These are phyloP conservation scores for Metschnikowia bowlesiae DNA, from an alignment of 805 yeast species.

Conservation along the genomic window DNA sequence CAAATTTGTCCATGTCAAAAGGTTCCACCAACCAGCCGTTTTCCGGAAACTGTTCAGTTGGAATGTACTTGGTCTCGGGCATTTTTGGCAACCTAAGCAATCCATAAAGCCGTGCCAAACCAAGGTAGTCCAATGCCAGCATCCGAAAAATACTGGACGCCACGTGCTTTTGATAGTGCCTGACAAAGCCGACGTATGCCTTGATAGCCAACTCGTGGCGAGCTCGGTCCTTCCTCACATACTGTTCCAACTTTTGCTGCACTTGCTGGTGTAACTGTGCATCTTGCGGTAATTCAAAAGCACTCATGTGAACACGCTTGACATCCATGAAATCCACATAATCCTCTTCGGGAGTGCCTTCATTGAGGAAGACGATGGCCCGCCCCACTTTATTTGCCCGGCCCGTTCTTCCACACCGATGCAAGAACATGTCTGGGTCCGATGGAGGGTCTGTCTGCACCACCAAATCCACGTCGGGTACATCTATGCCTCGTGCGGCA, in stretches of 20 bases:
- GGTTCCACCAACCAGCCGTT: slow-evolving; percentile 69
- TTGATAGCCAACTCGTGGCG: slow-evolving; percentile 77
- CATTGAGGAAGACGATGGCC: slow-evolving; percentile 68
- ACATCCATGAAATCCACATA: slow-evolving; percentile 78
- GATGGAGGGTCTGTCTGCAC: slow-evolving; percentile 94
- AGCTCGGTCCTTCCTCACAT: slow-evolving; percentile 69
- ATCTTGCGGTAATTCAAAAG: slow-evolving; percentile 26
- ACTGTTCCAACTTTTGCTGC: slow-evolving; percentile 33
- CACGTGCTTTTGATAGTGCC: slow-evolving; percentile 81
- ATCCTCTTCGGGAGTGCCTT: slow-evolving; percentile 73
- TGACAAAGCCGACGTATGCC: slow-evolving; percentile 77
- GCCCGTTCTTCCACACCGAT: slow-evolving; percentile 94
- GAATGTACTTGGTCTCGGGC: slow-evolving; percentile 74
- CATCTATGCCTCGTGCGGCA: slow-evolving; percentile 96
- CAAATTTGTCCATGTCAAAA: slow-evolving; percentile 64
- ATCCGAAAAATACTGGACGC: slow-evolving; percentile 85
- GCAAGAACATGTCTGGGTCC: slow-evolving; percentile 86
- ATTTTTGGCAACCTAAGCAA: slow-evolving; percentile 80
- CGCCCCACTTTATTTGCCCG: slow-evolving; percentile 82
- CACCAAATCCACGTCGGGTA: slow-evolving; percentile 91
- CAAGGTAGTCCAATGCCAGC: slow-evolving; percentile 63
- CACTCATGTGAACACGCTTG: slow-evolving; percentile 49
- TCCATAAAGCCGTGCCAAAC: slow-evolving; percentile 73
- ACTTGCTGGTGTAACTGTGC: slow-evolving; percentile 25
- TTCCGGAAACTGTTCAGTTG: slow-evolving; percentile 48